These are phyloP conservation scores for Brasilioporus rufonigricans DNA, from an alignment of 768 basidiomycete genomes.

Conservation along the genomic window DNA sequence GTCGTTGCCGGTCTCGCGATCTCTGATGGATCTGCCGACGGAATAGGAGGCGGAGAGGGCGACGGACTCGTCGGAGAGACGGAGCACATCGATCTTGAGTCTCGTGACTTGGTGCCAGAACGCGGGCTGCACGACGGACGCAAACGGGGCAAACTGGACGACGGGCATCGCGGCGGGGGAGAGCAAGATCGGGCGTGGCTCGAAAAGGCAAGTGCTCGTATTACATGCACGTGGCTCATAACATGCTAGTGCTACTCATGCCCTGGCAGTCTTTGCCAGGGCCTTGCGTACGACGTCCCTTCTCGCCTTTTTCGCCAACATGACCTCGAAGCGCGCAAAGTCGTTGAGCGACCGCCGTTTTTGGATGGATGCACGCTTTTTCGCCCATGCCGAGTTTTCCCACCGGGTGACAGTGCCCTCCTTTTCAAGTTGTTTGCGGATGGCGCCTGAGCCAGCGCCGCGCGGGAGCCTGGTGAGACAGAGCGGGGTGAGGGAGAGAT, in stretches of 20 bases:
- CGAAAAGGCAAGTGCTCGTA: background rate
- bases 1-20: conserved; percentile 72
- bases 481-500: conserved; percentile 88
- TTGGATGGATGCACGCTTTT: conserved; percentile 74
- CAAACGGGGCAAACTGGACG: conserved; percentile 90
- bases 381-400: conserved; percentile 85
- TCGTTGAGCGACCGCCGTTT: conserved; percentile 78
- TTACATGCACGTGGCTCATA: too few species aligned
- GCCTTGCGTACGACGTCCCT: conserved; percentile 75
- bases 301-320: conserved; percentile 86
- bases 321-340: conserved; percentile 87
- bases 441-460: conserved; percentile 73
- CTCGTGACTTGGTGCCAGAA: conserved; percentile 92
- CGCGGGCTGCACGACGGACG: conserved; percentile 82
- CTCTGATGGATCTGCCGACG: conserved; percentile 66
- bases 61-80: conserved; percentile 71
- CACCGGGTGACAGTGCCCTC: conserved; percentile 84
- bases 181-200: background rate
- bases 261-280: conserved; percentile 47
- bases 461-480: conserved; percentile 83
- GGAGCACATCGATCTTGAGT: conserved; percentile 88
- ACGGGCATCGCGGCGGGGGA: conserved; percentile 38
- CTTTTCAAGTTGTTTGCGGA: conserved; percentile 88
- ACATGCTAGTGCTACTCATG: conserved; percentile 11
- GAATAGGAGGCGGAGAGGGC: conserved; percentile 67